Conservation (phyloP, 2,329 filamentous ascomycete species). For the Tolypocladium album region DNA sequence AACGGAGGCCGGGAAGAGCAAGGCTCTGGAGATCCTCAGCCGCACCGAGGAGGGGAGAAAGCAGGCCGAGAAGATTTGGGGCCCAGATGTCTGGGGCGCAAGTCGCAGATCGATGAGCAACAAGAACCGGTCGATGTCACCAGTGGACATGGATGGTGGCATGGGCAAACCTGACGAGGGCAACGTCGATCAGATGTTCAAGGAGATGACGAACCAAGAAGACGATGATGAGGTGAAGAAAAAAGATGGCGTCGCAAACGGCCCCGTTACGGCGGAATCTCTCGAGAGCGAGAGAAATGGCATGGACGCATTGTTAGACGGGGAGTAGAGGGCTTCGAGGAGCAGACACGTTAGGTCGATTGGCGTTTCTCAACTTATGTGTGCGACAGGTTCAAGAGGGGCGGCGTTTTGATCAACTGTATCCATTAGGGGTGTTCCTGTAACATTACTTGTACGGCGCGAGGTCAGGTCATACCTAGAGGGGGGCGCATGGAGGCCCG, state of each 20-base stretch:
- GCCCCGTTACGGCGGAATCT: constrained; percentile 28
- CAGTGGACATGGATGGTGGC: constrained; percentile 16
- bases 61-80: constrained; percentile 40
- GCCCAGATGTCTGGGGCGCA: constrained; percentile 34
- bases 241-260: constrained; percentile 13
- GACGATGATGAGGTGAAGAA: constrained; percentile 34
- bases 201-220: constrained; percentile 43
- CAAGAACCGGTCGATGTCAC: constrained; percentile 13
- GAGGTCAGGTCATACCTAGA: neutral
- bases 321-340: constrained; percentile 18
- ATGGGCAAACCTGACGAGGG: constrained; percentile 28
- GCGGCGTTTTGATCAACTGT: neutral
- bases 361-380: neutral
- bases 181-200: constrained; percentile 44
- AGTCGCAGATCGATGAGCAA: constrained; percentile 17
- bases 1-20: constrained; percentile 34
- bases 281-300: constrained; percentile 34
- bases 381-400: neutral
- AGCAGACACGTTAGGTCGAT: neutral
- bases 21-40: constrained; percentile 40
- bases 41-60: constrained; percentile 39
- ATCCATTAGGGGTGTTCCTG: neutral
- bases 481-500: neutral
- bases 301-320: constrained; percentile 33
- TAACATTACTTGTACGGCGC: neutral